Evolutionary conservation across 2,329 filamentous ascomycete genomes (phyloP).

Genomic region (Cladobotryum protrusum): DNA sequence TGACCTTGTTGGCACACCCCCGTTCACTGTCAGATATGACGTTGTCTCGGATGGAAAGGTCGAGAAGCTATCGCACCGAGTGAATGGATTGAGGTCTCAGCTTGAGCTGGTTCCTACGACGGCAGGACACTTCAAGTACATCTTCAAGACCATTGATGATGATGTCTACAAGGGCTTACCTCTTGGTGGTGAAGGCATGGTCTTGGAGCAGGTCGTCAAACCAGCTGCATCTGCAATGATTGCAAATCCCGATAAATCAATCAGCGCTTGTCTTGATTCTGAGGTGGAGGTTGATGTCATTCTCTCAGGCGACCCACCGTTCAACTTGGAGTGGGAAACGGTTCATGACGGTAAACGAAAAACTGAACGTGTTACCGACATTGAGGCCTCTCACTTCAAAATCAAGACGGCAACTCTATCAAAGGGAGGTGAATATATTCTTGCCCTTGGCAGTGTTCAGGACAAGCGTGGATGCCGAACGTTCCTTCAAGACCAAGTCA

Average conservation of each 20-base stretch:
- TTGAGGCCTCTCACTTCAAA: slow-evolving; percentile 56
- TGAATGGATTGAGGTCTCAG: slow-evolving; percentile 73
- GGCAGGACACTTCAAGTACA: slow-evolving; percentile 81
- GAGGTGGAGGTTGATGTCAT: slow-evolving; percentile 66
- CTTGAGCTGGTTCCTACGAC: slow-evolving; percentile 74
- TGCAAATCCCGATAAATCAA: slow-evolving; percentile 44
- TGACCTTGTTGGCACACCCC: slow-evolving; percentile 86
- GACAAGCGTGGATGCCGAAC: slow-evolving; percentile 84
- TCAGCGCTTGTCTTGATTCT: slow-evolving; percentile 77
- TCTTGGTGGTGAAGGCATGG: slow-evolving; percentile 54
- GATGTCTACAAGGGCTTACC: slow-evolving; percentile 66
- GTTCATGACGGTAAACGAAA: slow-evolving; percentile 82
- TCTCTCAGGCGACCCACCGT: slow-evolving; percentile 78
- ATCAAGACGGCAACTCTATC: slow-evolving; percentile 70
- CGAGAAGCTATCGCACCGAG: slow-evolving; percentile 47
- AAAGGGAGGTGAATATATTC: slow-evolving; percentile 82
- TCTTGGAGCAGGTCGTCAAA: slow-evolving; percentile 84
- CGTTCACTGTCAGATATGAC: slow-evolving; percentile 77
- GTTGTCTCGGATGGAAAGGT: slow-evolving; percentile 57
- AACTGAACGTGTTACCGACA: slow-evolving; percentile 57
- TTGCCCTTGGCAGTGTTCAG: slow-evolving; percentile 79
- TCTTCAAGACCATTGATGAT: slow-evolving; percentile 76
- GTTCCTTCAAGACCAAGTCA: slow-evolving; percentile 75
- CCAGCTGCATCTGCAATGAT: slow-evolving; percentile 80
- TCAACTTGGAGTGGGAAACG: slow-evolving; percentile 85